Percentiles rank a stretch among this genome's conserved stretches.
Evolutionary conservation across 148 eudicot species (phyloP).

Genomic region (Limonium bicolor): DNA sequence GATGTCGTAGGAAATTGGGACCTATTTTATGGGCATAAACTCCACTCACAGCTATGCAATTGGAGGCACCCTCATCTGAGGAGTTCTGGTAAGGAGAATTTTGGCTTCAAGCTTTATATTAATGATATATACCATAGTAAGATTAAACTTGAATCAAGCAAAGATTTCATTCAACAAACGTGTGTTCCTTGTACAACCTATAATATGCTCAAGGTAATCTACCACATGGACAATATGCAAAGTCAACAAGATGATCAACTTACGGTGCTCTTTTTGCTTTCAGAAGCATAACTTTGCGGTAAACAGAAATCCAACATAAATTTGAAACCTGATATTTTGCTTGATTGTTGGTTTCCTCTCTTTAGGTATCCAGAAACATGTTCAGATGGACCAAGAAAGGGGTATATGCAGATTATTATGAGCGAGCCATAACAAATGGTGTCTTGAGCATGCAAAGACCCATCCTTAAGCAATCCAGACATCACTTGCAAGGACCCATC

Average conservation of each 20-base stretch:
- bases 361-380: constrained; percentile 72
- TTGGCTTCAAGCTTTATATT: not conserved
- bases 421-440: constrained; percentile 80
- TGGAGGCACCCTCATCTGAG: constrained; percentile 67
- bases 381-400: constrained; percentile 87
- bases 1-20: constrained; percentile 57
- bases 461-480: too few relatives aligned
- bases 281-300: too few relatives aligned
- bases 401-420: constrained; percentile 83
- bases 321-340: too few relatives aligned
- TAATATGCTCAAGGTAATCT: constrained; percentile 91
- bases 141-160: constrained; percentile 57
- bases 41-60: constrained; percentile 76
- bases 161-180: too few relatives aligned
- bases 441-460: constrained; percentile 76
- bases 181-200: constrained; percentile 91
- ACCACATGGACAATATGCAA: too few relatives aligned
- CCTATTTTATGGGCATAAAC: constrained; percentile 71
- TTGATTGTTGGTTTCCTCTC: too few relatives aligned
- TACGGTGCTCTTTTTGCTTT: too few relatives aligned
- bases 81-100: constrained; percentile 49
- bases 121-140: constrained; percentile 11
- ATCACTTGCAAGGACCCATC: too few relatives aligned
- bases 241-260: too few relatives aligned
- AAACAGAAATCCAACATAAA: too few relatives aligned